Base-by-base conservation (phyloP, 179 eudicot species). In the Carnegiea gigantea region DNA sequence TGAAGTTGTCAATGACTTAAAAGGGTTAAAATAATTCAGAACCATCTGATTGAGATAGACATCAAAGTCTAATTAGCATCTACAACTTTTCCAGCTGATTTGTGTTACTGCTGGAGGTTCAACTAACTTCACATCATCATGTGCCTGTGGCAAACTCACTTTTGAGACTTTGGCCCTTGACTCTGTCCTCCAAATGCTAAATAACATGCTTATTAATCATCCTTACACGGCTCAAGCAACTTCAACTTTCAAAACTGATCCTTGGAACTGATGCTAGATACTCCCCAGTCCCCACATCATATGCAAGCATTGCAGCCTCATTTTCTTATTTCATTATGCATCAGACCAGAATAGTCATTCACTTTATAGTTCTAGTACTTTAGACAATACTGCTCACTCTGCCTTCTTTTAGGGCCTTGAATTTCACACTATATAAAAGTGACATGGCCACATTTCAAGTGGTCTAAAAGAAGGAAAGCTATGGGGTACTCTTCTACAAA, bases 241-340 rank as follows among this genome's bases (percentile, higher is more conserved):
- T 62, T 64, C 80, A 78, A 74, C 77, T n/a, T 65, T 70, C 26
- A 13, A 36, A 70, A 33, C 43, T 70, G 46, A 36, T 70, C 15
- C 73, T 70, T 30, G 44, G 44, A 7, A 40, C 44, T 40, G 15
- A 57, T 57, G n/a, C 15, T 57, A 62, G 21, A 70, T 36, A 70
- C 20, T 68, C 38, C 73, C 73, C 26, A 68, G 73, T 30, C 57
- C 38, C 73, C 18, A 17, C 43, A 28, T 68, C 73, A 68, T 12
- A 36, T 70, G 43, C 73, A 70, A 70, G 26, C 10, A 24, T 36
- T 12, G 20, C 38, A 11, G 17, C 46, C 72, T 28, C 5, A 28
- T 67, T 67, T 12, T 67, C 21, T 67, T 38, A 10, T 28, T 3
- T 67, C 38, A 21, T 15, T 0, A 67, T 67, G 38, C 30, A 11